phyloP scores from a whole-genome alignment of 164 flowering plant species.

The Nymphaea thermarum region DNA sequence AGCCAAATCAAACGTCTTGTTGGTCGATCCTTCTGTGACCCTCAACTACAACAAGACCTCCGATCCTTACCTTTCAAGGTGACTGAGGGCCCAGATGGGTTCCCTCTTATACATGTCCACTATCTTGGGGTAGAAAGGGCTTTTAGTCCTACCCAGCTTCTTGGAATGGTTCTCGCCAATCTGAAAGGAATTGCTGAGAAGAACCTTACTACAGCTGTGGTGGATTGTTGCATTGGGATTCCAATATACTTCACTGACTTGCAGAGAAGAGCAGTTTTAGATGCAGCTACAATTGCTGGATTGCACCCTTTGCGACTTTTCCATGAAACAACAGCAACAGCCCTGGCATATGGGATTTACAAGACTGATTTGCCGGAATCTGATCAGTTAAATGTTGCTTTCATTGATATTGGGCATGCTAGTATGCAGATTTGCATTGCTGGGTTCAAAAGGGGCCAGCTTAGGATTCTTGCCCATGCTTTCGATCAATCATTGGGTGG shows the following conservation, averaged over 20 bases:
- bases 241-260: slow-evolving; percentile 88
- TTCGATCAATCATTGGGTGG: slow-evolving; percentile 76
- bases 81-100: slow-evolving; percentile 92
- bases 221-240: slow-evolving; percentile 91
- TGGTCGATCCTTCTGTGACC: slow-evolving; percentile 69
- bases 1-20: slow-evolving; percentile 78
- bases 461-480: slow-evolving; percentile 60
- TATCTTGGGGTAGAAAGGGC: slow-evolving; percentile 59
- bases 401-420: slow-evolving; percentile 80
- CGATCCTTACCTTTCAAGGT: slow-evolving; percentile 60
- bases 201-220: slow-evolving; percentile 86
- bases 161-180: slow-evolving; percentile 80
- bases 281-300: slow-evolving; percentile 91
- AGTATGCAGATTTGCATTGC: slow-evolving; percentile 89
- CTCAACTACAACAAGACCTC: slow-evolving; percentile 73
- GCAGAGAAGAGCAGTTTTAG: slow-evolving; percentile 80
- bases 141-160: slow-evolving; percentile 74
- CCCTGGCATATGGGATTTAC: slow-evolving; percentile 86
- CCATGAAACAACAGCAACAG: slow-evolving; percentile 89
- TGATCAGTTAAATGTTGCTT: slow-evolving; percentile 76
- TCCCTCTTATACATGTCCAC: slow-evolving; percentile 57
- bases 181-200: slow-evolving; percentile 83
- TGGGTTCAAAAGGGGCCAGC: slow-evolving; percentile 78
- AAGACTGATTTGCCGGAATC: slow-evolving; percentile 86
- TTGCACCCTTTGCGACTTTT: slow-evolving; percentile 65